phyloP scores from a whole-genome alignment of 306 rosid species.

The Psophocarpus tetragonolobus region DNA sequence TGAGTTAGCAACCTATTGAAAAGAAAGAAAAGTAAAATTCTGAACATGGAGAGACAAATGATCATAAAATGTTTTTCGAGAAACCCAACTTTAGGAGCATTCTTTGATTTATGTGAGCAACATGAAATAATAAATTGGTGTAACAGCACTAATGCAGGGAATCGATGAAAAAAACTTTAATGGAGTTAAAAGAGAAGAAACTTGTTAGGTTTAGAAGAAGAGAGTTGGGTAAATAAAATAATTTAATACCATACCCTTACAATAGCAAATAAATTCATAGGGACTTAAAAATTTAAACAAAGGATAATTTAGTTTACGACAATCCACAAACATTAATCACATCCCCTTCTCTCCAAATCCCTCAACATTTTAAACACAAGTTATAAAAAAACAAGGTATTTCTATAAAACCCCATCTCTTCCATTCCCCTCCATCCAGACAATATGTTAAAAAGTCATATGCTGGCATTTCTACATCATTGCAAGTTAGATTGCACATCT shows the following conservation, averaged over 20 bases:
- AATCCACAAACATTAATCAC: not conserved
- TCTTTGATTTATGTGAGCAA: not conserved
- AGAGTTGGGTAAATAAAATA: not conserved
- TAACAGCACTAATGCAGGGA: not conserved
- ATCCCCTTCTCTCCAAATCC: not conserved
- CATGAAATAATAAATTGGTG: not conserved
- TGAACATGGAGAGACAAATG: slow-evolving; percentile 26
- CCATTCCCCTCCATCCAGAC: not conserved
- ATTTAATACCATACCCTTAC: not conserved
- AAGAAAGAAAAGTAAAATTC: slow-evolving; percentile 23
- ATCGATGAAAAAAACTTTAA: not conserved
- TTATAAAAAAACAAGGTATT: not conserved
- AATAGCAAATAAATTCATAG: not conserved
- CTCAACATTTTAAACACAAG: not conserved
- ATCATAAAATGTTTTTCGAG: not conserved
- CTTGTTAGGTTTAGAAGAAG: not conserved
- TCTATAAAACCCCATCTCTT: not conserved
- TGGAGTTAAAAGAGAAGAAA: not conserved
- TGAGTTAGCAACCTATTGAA: slow-evolving; percentile 79
- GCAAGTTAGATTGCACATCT: too few relatives aligned
- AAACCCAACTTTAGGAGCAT: not conserved
- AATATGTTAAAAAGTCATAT: not conserved
- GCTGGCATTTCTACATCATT: not conserved
- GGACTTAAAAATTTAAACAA: not conserved
- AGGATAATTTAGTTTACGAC: not conserved